A percentile compares a stretch with the other conserved stretches of the same genome.
Conservation (phyloP, 768 basidiomycete species). For the Phanerodontia chrysosporium region DNA sequence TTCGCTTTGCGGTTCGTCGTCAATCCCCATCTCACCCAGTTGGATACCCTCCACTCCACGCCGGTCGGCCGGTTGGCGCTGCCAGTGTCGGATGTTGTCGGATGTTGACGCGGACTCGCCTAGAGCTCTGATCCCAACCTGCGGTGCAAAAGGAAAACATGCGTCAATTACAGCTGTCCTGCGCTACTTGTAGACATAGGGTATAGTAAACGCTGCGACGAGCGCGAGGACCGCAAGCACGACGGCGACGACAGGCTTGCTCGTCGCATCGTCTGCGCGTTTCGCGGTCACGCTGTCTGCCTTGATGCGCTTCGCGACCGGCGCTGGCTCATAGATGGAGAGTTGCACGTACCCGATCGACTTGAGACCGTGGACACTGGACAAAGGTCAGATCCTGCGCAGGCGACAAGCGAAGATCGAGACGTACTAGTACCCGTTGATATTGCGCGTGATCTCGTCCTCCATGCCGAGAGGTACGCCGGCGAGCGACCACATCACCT, state of each 20-base stretch:
- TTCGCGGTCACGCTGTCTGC: conserved; percentile 5
- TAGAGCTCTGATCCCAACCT: conserved; percentile 17
- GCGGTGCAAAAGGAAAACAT: conserved; percentile 7
- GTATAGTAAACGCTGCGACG: conserved; percentile 27
- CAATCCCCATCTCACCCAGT: not conserved
- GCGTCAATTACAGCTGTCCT: conserved; percentile 9
- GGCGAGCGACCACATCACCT: conserved; percentile 63
- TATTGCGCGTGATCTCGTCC: conserved; percentile 70
- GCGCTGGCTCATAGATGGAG: conserved; percentile 21
- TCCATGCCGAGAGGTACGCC: conserved; percentile 86
- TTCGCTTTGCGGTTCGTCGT: no score
- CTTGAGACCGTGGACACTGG: conserved; percentile 79
- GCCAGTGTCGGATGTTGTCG: not conserved
- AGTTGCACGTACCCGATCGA: conserved; percentile 86
- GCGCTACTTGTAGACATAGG: conserved; percentile 24
- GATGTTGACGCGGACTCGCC: not conserved
- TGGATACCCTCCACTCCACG: not conserved
- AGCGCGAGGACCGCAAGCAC: conserved; percentile 28
- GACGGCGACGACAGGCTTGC: conserved; percentile 20
- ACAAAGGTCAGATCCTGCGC: conserved; percentile 16
- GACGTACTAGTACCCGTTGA: conserved; percentile 87
- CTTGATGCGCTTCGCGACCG: conserved; percentile 17
- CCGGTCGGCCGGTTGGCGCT: not conserved
- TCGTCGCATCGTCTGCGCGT: conserved; percentile 6
- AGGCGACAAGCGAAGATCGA: not conserved